Base-by-base conservation (phyloP, 352 stramenopile genomes). In the Phytophthora ohioensis region DNA sequence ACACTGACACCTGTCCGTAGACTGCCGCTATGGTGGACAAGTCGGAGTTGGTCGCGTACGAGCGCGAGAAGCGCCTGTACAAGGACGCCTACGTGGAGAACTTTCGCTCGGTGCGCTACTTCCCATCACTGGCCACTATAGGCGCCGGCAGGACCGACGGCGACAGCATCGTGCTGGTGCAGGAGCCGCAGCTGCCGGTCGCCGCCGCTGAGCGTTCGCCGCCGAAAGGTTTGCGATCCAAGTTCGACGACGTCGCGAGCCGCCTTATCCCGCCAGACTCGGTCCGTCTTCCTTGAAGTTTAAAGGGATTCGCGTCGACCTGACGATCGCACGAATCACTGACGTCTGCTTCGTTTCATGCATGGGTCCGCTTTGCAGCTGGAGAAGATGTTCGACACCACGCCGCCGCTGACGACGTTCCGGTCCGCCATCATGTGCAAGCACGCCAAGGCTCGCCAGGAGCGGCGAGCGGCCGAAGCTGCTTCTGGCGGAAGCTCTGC, bases 51-150 rank as follows among this genome's bases (percentile, higher is more conserved):
- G 60, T 90, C 13, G 81, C 82, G 52, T 91, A 79, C 64, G 82
- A 92, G 70, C 82, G 79, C 71, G 82, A 94, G 60, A 94, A 90
- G 80, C 80, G 83, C 62, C 73, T 89, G 42, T 92, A 91, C 66
- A 92, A 91, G 73, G 81, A 92, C 64, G 84, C 84, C 1, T 90
- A 91, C 54, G 86, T 91, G 32, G 68, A 84, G 49, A 87, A 88
- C 57, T 94, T 91, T 52, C 81, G 82, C 53, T 81, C 82, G 17
- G 80, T 92, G 73, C 84, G 86, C 57, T 76, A 91, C 67, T 94
- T 94, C 71, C 84, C 84, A n/a, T 80, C 82, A 60, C 80, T 91
- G 38, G 80, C 79, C 31, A 73, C 74, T 11, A 84, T 91, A 57
- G 84, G 79, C 30, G 56, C 77, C 8, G 81, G 79, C n/a, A 64